These are phyloP conservation scores for Talaromyces proteolyticus DNA, from an alignment of 495 filamentous ascomycete genomes.

Conservation along the genomic window DNA sequence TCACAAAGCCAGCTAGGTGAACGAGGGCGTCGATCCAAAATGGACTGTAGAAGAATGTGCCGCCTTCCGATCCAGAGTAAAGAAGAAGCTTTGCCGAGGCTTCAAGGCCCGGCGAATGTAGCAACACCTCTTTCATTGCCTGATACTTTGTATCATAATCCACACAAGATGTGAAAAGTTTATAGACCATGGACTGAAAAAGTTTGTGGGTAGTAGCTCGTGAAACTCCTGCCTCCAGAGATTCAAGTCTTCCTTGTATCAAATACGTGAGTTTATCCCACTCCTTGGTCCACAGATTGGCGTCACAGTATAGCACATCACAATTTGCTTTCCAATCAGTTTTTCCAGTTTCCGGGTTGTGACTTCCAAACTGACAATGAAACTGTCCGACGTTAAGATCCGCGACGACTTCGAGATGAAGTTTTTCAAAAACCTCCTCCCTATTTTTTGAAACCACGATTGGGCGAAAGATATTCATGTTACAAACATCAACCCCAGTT, in stretches of 20 bases:
- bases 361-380: not conserved
- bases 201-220: conserved; percentile 45
- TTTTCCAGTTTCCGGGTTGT: not conserved
- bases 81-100: conserved; percentile 18
- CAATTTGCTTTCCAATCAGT: not conserved
- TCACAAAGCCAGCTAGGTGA: conserved; percentile 34
- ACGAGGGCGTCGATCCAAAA: conserved; percentile 25
- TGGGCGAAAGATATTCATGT: conserved; percentile 34
- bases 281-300: not conserved
- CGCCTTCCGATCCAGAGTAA: conserved; percentile 36
- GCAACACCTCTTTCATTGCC: conserved; percentile 16
- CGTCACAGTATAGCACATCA: not conserved
- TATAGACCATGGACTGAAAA: conserved; percentile 41
- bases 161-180: conserved; percentile 20
- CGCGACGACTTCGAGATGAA: not conserved
- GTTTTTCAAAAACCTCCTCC: conserved; percentile 10
- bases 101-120: conserved; percentile 34
- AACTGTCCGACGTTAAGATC: not conserved
- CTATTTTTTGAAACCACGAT: conserved; percentile 33
- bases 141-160: conserved; percentile 22
- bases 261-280: not conserved
- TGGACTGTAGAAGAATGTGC: conserved; percentile 21
- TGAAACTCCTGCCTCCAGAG: conserved; percentile 10
- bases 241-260: not conserved
- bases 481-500: conserved; percentile 50